Conservation (phyloP, 2,329 filamentous ascomycete species). For the Aureobasidium sp. region DNA sequence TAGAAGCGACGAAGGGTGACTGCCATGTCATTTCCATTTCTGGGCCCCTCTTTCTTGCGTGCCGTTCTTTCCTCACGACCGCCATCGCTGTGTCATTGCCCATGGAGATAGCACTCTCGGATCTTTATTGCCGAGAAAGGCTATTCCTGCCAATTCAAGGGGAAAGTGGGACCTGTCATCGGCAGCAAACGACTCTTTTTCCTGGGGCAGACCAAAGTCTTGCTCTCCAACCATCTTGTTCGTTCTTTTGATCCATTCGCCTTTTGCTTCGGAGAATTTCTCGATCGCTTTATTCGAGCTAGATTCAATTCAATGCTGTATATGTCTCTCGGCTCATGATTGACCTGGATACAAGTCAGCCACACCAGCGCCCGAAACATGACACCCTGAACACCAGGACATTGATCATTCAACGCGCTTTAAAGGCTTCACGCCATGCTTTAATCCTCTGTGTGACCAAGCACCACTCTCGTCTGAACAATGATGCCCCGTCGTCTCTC, state of each 20-base stretch:
- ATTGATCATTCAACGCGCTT: background rate
- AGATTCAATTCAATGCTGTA: background rate
- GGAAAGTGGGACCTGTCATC: background rate
- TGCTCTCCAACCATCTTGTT: background rate
- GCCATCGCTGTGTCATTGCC: background rate
- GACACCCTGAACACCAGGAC: background rate
- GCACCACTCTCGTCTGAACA: background rate
- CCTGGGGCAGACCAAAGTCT: background rate
- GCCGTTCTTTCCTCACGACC: background rate
- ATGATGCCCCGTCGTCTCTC: background rate
- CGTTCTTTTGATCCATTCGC: background rate
- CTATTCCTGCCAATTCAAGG: background rate
- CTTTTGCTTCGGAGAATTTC: background rate
- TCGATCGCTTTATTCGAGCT: background rate
- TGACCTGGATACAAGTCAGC: background rate
- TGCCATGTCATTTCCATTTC: background rate
- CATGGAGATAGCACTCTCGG: constrained; percentile 4
- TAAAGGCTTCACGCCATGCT: background rate
- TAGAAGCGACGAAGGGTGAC: background rate
- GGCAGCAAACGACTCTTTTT: background rate
- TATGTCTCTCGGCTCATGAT: background rate
- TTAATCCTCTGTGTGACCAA: background rate
- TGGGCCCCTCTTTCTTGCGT: constrained; percentile 1
- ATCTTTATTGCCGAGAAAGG: background rate
- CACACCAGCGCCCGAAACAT: background rate